Evolutionary conservation across 495 filamentous ascomycete species (phyloP).

Genomic region (Hypoxylon fragiforme): DNA sequence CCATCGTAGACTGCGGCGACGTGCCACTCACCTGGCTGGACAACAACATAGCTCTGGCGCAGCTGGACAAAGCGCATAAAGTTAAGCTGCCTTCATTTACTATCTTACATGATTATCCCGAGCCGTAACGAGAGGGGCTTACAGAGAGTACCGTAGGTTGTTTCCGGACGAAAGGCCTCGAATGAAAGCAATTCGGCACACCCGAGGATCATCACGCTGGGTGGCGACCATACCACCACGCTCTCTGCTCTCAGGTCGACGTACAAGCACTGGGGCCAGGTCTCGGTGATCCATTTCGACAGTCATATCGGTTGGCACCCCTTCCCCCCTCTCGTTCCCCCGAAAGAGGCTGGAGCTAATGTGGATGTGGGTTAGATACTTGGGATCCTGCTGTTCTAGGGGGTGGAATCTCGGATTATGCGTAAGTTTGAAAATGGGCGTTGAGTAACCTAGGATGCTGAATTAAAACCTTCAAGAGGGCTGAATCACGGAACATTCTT

Average conservation of each 20-base stretch:
- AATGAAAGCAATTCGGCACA: conserved; percentile 36
- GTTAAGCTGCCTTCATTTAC: not conserved
- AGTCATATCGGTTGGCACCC: conserved; percentile 58
- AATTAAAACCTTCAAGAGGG: conserved; percentile 46
- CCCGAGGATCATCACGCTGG: conserved; percentile 67
- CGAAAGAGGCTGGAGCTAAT: conserved; percentile 12
- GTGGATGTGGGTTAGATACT: conserved; percentile 64
- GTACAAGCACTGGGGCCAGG: conserved; percentile 65
- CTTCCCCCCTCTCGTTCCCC: not conserved
- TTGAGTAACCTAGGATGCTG: too few species aligned
- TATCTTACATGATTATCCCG: too few species aligned
- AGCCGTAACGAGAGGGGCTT: not conserved
- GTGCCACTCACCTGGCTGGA: conserved; percentile 70
- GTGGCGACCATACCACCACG: conserved; percentile 68
- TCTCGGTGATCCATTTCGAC: conserved; percentile 75
- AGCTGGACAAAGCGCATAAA: conserved; percentile 68
- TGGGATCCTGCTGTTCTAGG: conserved; percentile 68
- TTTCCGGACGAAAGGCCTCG: conserved; percentile 43
- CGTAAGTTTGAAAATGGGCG: conserved; percentile 40
- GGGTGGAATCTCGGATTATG: conserved; percentile 48
- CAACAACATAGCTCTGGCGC: conserved; percentile 72
- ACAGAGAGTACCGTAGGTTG: conserved; percentile 13
- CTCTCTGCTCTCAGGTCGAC: conserved; percentile 65
- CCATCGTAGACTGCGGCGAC: conserved; percentile 75
- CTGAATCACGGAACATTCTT: conserved; percentile 82